Conservation (phyloP, 1,284 basidiomycete species). For the Apiotrichum porosum region DNA sequence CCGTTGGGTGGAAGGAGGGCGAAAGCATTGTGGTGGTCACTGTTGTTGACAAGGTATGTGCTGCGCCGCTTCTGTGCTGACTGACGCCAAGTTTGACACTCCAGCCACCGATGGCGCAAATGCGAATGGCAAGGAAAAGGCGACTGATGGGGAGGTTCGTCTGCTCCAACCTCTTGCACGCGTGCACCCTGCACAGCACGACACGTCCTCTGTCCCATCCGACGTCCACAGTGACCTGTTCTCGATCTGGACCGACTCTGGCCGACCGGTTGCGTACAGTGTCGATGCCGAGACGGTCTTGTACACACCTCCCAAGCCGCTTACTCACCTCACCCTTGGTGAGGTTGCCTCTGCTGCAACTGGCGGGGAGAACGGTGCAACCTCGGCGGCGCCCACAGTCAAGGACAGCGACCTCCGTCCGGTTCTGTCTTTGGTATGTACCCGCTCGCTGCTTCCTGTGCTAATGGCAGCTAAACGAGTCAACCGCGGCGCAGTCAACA, state of each 20-base stretch:
- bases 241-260: constrained; percentile 1
- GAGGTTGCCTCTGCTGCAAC: neutral
- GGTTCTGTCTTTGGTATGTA: neutral
- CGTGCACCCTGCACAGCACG: neutral
- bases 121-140: too few species aligned
- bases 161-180: too few species aligned
- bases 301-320: constrained; percentile 23
- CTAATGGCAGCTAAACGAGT: constrained; percentile 1
- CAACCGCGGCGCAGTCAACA: neutral
- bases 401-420: constrained; percentile 1
- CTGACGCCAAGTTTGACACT: neutral
- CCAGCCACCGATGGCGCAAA: too few species aligned
- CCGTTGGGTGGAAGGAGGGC: constrained; percentile 28
- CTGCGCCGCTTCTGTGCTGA: neutral
- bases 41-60: constrained; percentile 14
- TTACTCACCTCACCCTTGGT: constrained; percentile 1
- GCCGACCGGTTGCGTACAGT: constrained; percentile 16
- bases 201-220: neutral
- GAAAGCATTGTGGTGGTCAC: constrained; percentile 23
- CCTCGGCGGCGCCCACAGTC: neutral
- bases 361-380: neutral
- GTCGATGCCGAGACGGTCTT: constrained; percentile 22
- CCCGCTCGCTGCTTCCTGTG: neutral
- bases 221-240: neutral
- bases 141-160: too few species aligned